A percentile compares a stretch with the other conserved stretches of the same genome.
Conservation (phyloP, 768 basidiomycete species). For the Coprinopsis cinerea region DNA sequence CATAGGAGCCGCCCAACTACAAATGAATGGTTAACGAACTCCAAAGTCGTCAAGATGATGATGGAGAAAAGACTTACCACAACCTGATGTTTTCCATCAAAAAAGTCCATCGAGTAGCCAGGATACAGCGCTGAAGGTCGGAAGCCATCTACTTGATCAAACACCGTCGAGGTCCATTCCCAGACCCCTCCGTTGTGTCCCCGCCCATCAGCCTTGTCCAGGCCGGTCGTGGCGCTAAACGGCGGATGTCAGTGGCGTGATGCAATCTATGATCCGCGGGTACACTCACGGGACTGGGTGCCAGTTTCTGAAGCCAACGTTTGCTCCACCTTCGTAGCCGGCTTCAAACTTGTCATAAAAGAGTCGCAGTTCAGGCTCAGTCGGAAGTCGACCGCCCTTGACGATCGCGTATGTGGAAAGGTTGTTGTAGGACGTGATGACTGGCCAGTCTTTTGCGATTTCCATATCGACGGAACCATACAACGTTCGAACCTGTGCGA, state of each 20-base stretch:
- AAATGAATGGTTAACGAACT: constrained; percentile 11
- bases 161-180: constrained; percentile 92
- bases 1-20: constrained; percentile 88
- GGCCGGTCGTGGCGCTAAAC: constrained; percentile 65
- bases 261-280: background rate
- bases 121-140: constrained; percentile 76
- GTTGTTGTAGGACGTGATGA: constrained; percentile 72
- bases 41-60: too few relatives aligned
- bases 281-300: constrained; percentile 80
- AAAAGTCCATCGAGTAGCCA: constrained; percentile 88
- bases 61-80: constrained; percentile 54
- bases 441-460: constrained; percentile 80
- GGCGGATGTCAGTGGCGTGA: background rate
- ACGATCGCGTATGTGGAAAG: constrained; percentile 75
- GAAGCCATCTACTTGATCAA: constrained; percentile 72
- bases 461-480: constrained; percentile 80
- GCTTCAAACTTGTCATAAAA: constrained; percentile 72
- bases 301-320: constrained; percentile 89
- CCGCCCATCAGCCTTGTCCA: constrained; percentile 40
- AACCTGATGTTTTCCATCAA: constrained; percentile 79
- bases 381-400: constrained; percentile 92
- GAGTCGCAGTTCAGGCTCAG: constrained; percentile 77
- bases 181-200: constrained; percentile 94
- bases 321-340: constrained; percentile 73
- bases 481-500: constrained; percentile 65